Percentiles rank a stretch among this genome's conserved stretches.
Evolutionary conservation across 208 protist species (phyloP).

Genomic region (Borovskyia barvae): DNA sequence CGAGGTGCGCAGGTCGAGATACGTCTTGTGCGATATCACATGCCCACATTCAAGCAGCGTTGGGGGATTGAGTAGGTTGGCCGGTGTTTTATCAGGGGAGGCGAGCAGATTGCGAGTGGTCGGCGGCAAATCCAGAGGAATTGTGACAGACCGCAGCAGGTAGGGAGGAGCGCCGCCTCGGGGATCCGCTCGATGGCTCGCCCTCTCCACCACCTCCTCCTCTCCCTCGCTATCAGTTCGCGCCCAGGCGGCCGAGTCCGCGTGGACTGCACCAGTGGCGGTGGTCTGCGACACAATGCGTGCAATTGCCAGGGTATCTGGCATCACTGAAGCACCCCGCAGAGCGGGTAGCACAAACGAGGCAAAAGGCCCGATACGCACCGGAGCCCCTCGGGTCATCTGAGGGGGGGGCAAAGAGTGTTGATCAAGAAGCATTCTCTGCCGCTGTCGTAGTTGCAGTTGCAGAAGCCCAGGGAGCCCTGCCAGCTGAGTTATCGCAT

Average conservation of each 20-base stretch:
- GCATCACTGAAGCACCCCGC: slow-evolving; percentile 1
- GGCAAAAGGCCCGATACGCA: not conserved
- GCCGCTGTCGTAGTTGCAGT: not conserved
- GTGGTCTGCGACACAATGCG: slow-evolving; percentile 16
- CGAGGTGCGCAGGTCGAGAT: slow-evolving; percentile 30
- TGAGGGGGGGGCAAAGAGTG: not conserved
- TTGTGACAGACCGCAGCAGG: slow-evolving; percentile 7
- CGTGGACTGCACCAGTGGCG: slow-evolving; percentile 7
- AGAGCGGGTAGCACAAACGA: slow-evolving; percentile 7
- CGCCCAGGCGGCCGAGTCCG: slow-evolving; percentile 7
- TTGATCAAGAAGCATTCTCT: not conserved
- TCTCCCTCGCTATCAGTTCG: slow-evolving; percentile 5
- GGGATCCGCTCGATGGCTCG: too few relatives aligned
- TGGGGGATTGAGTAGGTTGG: slow-evolving; percentile 48
- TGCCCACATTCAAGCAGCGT: slow-evolving; percentile 76
- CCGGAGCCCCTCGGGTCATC: not conserved
- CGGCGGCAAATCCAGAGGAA: not conserved
- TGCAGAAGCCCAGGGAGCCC: not conserved
- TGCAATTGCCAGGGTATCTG: slow-evolving; percentile 6
- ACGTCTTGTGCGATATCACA: slow-evolving; percentile 61
- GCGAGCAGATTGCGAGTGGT: slow-evolving; percentile 38
- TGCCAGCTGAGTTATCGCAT: too few relatives aligned
- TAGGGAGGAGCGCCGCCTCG: too few relatives aligned
- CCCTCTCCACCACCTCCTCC: not conserved
- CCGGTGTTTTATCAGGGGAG: slow-evolving; percentile 1